Conservation (phyloP, 1,284 basidiomycete genomes). For the Leccinum griseonigrum region DNA sequence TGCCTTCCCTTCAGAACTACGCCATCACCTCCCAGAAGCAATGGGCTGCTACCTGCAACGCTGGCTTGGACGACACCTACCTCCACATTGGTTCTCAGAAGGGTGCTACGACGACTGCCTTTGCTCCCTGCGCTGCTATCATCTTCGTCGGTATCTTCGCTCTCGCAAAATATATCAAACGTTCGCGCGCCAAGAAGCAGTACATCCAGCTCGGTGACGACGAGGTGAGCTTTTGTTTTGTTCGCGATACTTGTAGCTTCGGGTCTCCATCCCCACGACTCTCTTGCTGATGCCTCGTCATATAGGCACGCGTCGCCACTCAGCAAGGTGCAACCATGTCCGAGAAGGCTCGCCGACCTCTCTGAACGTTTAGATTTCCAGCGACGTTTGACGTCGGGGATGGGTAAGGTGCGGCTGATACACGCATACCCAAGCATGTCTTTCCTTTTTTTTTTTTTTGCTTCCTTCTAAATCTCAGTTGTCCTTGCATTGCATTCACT, state of each 20-base stretch:
- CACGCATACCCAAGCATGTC: neutral
- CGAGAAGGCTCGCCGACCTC: conserved; percentile 27
- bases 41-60: conserved; percentile 60
- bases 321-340: conserved; percentile 27
- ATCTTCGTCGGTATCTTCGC: conserved; percentile 45
- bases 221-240: conserved; percentile 46
- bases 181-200: conserved; percentile 43
- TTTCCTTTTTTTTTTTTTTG: conserved; percentile 3
- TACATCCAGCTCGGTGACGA: conserved; percentile 54
- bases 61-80: conserved; percentile 33
- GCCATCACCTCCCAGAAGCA: conserved; percentile 67
- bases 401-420: conserved; percentile 5
- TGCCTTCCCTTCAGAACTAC: conserved; percentile 43
- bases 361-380: conserved; percentile 14
- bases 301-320: conserved; percentile 20
- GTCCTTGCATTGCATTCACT: conserved; percentile 21
- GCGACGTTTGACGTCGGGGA: neutral
- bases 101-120: conserved; percentile 39
- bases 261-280: conserved; percentile 11
- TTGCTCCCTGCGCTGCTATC: conserved; percentile 45
- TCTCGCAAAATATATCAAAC: conserved; percentile 40
- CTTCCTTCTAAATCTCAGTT: conserved; percentile 10
- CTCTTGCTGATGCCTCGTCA: conserved; percentile 1
- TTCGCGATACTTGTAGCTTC: conserved; percentile 4
- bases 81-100: conserved; percentile 34